Percentiles rank a stretch among this genome's conserved stretches.
Conservation (phyloP, 257 asterid species). For the Nicotiana benthamiana region DNA sequence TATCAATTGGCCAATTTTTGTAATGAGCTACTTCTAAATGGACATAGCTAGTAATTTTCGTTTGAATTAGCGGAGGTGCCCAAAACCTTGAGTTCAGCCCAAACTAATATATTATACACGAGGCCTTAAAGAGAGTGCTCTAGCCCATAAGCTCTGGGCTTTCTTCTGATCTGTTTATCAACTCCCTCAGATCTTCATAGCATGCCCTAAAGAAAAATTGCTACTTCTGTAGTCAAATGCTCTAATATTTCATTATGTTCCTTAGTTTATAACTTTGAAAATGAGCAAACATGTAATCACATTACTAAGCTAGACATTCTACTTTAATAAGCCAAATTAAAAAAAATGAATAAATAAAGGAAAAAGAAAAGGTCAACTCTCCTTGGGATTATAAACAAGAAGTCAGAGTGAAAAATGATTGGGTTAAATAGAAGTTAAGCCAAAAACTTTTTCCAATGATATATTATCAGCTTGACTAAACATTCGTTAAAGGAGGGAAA, state of each 20-base stretch:
- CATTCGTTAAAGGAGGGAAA: too few species aligned
- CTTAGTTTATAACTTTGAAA: not conserved
- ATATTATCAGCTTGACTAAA: not conserved
- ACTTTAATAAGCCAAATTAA: not conserved
- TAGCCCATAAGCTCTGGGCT: not conserved
- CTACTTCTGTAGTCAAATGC: too few species aligned
- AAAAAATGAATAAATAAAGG: not conserved
- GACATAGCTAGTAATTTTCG: too few species aligned
- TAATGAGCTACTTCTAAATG: too few species aligned
- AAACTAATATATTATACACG: not conserved
- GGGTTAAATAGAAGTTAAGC: not conserved
- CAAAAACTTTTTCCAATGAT: not conserved
- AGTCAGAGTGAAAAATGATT: not conserved
- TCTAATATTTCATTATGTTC: not conserved
- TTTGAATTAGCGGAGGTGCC: not conserved
- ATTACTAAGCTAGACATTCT: not conserved
- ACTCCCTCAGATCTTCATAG: too few species aligned
- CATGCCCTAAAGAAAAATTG: too few species aligned
- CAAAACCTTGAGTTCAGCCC: not conserved
- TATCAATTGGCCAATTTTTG: too few species aligned
- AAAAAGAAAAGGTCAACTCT: not conserved
- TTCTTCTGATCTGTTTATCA: not conserved
- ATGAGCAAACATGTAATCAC: not conserved
- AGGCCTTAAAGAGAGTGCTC: not conserved
- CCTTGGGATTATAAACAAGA: not conserved